Evolutionary conservation across 2,329 filamentous ascomycete genomes (phyloP).

Genomic region (Zymoseptoria pseudotritici): DNA sequence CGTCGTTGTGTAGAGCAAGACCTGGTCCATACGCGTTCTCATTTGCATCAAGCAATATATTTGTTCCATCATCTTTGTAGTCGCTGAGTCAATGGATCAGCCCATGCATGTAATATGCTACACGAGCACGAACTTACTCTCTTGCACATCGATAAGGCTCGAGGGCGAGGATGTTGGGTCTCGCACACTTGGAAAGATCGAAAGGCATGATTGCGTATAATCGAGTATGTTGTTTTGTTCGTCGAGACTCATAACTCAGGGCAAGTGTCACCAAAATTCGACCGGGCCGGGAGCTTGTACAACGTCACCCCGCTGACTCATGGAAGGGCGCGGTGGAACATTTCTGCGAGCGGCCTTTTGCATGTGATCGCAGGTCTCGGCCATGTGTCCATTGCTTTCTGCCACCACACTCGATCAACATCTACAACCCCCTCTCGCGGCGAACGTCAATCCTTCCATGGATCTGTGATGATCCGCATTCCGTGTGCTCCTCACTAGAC

Average conservation of each 20-base stretch:
- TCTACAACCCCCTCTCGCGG: not conserved
- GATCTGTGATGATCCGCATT: not conserved
- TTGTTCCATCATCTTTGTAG: slow-evolving; percentile 97
- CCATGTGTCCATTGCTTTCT: not conserved
- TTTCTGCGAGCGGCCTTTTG: not conserved
- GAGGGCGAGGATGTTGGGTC: slow-evolving; percentile 46
- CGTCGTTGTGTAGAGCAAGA: slow-evolving; percentile 47
- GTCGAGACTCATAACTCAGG: not conserved
- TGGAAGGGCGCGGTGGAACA: not conserved
- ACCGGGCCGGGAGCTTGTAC: too few relatives aligned
- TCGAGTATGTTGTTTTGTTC: not conserved
- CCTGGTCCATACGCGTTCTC: slow-evolving; percentile 94
- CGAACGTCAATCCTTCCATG: not conserved
- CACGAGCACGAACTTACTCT: slow-evolving; percentile 44
- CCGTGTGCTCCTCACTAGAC: not conserved
- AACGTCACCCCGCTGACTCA: not conserved
- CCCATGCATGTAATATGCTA: slow-evolving; percentile 28
- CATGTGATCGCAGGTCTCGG: not conserved
- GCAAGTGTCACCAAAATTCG: slow-evolving; percentile 3
- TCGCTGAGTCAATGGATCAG: slow-evolving; percentile 44
- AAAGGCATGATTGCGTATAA: slow-evolving; percentile 33
- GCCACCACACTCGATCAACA: not conserved
- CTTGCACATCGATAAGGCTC: slow-evolving; percentile 49
- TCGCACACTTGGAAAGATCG: slow-evolving; percentile 43
- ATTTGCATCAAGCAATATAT: slow-evolving; percentile 93